Base-by-base conservation (phyloP, 495 filamentous ascomycete species). In the Trichoderma parareesei region DNA sequence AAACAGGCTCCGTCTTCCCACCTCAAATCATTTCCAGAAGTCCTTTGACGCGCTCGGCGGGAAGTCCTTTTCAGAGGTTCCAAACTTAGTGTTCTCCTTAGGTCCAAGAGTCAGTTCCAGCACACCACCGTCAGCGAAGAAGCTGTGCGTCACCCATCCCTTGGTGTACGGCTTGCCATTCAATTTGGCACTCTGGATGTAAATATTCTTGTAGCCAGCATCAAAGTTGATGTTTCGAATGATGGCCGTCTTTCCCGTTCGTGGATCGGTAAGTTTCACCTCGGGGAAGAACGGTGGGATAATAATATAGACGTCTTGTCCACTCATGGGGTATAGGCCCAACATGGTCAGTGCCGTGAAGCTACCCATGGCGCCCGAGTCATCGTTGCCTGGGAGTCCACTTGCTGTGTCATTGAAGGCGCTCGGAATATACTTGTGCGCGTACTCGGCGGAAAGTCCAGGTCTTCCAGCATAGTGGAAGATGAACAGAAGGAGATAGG, bases 261-360 rank as follows among this genome's bases (percentile, higher is more conserved):
- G 48, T 2, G 83, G 81, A 64, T 79, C 85, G 2, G 74, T 82
- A 41, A 88, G 76, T 64, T 79, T 86, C 7, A 88, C 73, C 62
- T 78, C 77, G 67, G 83, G 79, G 73, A 89, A 89, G 71, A 83
- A 86, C 0, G 85, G 84, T 1, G 83, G 77, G 20, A 76, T 87
- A 64, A 89, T 88, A 9, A 90, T 73, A 60, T 90, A 89, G 0
- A 89, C 85, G 65, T 89, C 76, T 69, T 89, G 86, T 1, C 87
- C 88, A 4, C 85, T 81, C n/a, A 86, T 82, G 0, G 88, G 88
- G 71, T 85, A 90, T 0, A 89, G 72, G 1, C 88, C 88, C 49
- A 87, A 76, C 84, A 87, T 88, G 61, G 81, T 80, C 18, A 89
- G 80, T 2, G 80, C 83, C 4, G 83, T 74, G 66, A 89, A 89